Evolutionary conservation across 1,284 basidiomycete species (phyloP), one percentile per base, ranked within the genome.

Genomic region (Trametes pubescens): DNA sequence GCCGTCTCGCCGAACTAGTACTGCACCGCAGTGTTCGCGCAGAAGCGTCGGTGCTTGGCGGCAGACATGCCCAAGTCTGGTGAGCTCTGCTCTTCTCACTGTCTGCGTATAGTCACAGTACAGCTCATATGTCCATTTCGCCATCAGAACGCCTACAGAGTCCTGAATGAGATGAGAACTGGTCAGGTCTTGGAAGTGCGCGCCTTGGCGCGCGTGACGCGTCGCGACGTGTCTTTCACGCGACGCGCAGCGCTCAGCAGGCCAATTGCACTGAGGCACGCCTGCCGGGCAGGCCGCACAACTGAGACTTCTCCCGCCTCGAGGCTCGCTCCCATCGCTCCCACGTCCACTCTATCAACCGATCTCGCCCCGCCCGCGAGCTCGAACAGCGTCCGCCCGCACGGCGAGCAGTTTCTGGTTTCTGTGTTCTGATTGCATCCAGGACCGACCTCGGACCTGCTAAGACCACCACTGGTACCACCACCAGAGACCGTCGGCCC

Each of bases 271-370:
- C 43, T 22, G 8, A 44, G 16, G 43, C 43, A 21, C 43, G 38
- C 38, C 38, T 2, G 38, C 29, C 29, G 8, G 29, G 29, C 29
- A 32, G 29, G 29, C 29, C 29, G 29, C 29, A 32, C 4, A 48
- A 6, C 29, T 24, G 21, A 21, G n/a, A 37, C 54, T 56, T 56
- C 54, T 56, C 43, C 54, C 54, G 54, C 32, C 54, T 47, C 54
- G 54, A 56, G 38, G 52, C 6, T 10, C 29, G 26, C 9, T 14
- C 53, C 7, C 43, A 35, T 11, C 55, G 22, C 44, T 58, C 56
- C 56, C 57, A 58, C 57, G 48, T 32, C 57, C 49, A 51, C 57
- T 58, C 57, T 51, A 58, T 58, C 57, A 58, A 26, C 48, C 44
- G 32, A 46, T 56, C 40, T 18, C 34, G 32, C 22, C 37, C 38